Evolutionary conservation across 768 basidiomycete species (phyloP), one percentile per base, ranked within the genome.

Genomic region (Trametopsis cervina): DNA sequence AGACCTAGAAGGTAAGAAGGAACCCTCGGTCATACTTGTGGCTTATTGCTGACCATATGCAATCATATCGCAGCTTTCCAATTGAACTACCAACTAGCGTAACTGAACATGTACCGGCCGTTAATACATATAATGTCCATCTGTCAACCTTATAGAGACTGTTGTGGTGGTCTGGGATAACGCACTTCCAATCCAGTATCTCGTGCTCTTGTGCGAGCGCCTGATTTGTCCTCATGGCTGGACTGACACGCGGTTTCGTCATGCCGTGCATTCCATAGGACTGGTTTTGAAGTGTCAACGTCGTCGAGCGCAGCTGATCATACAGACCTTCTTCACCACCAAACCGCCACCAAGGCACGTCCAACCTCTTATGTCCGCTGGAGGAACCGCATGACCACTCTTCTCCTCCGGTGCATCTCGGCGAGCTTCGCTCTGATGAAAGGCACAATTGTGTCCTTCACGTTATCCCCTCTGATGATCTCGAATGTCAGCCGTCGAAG

Each of bases 1-100:
- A 52, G 82, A 96, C 65, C 69, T 95, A 4, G 81, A 85, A 41
- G 77, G 80, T 72, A 40, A 36, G 72, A 33, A 7, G n/a, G n/a
- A n/a, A n/a, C n/a, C n/a, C n/a, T n/a, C n/a, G n/a, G n/a, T n/a
- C n/a, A n/a, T n/a, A n/a, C n/a, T n/a, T n/a, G n/a, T n/a, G n/a
- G n/a, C n/a, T n/a, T n/a, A n/a, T n/a, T n/a, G n/a, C n/a, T n/a
- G n/a, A n/a, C n/a, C n/a, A n/a, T n/a, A n/a, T n/a, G n/a, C n/a
- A n/a, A n/a, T n/a, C n/a, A n/a, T n/a, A n/a, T 18, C 13, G 25
- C 26, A 48, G 47, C 47, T 23, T 48, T 48, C 40, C 47, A 39
- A 4, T 41, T 48, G 3, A 48, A 48, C 39, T 48, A 48, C 36
- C 40, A 42, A 25, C 39, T 48, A 20, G 38, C 21, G 23, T 48